Conservation (phyloP, 2,329 filamentous ascomycete genomes). For the Ilyonectria destructans region DNA sequence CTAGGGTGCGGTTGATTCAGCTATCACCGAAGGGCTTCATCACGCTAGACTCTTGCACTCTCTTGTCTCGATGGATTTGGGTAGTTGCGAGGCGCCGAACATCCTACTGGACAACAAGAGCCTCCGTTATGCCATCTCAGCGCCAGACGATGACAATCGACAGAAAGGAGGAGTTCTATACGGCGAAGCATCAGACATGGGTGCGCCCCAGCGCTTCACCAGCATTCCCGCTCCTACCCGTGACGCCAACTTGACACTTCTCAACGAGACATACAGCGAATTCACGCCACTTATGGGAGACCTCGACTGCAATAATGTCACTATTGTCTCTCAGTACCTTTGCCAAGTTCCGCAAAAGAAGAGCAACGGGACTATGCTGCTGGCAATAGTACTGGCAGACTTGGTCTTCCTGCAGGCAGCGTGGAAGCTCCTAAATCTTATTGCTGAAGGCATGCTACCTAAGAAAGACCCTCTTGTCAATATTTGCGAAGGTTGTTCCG, state of each 20-base stretch:
- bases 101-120: constrained; percentile 15
- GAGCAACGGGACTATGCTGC: constrained; percentile 29
- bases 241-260: not conserved
- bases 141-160: constrained; percentile 30
- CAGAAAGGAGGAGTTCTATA: constrained; percentile 13
- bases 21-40: constrained; percentile 27
- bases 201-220: constrained; percentile 6
- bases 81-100: constrained; percentile 17
- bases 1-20: not conserved
- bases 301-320: not conserved
- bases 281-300: constrained; percentile 25
- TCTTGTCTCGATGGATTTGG: constrained; percentile 30
- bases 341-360: constrained; percentile 35
- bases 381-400: constrained; percentile 33
- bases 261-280: constrained; percentile 27
- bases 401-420: constrained; percentile 38
- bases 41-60: constrained; percentile 30
- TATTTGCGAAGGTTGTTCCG: constrained; percentile 22
- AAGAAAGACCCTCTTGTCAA: not conserved
- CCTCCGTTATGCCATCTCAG: constrained; percentile 31
- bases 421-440: constrained; percentile 31
- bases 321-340: constrained; percentile 34
- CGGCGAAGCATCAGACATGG: not conserved
- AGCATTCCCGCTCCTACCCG: constrained; percentile 18
- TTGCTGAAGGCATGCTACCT: constrained; percentile 23